Conservation (phyloP, 805 yeast genomes). For the Schwanniomyces pseudopolymorphus region DNA sequence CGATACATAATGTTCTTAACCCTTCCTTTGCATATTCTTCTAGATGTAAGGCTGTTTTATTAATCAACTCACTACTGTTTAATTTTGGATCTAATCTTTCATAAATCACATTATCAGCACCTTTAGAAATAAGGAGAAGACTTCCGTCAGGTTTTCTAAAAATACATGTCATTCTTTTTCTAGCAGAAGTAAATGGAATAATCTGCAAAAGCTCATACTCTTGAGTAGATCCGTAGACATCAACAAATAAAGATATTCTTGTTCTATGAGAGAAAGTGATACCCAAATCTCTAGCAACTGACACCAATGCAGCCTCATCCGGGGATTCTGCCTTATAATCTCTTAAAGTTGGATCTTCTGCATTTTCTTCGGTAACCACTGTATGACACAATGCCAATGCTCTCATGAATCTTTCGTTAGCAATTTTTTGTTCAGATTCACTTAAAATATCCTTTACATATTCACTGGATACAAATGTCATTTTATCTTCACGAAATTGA, state of each 20-base stretch:
- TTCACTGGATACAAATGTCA: conserved; percentile 64
- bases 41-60: conserved; percentile 60
- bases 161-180: conserved; percentile 79
- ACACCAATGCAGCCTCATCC: conserved; percentile 79
- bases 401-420: conserved; percentile 59
- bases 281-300: conserved; percentile 73
- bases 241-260: conserved; percentile 45
- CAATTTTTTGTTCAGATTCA: conserved; percentile 42
- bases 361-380: conserved; percentile 59
- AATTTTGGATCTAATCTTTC: conserved; percentile 32
- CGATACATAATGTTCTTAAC: conserved; percentile 71
- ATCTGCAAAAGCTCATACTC: conserved; percentile 53
- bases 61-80: conserved; percentile 44
- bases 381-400: conserved; percentile 75
- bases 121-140: conserved; percentile 57
- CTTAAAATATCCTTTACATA: conserved; percentile 53
- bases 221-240: conserved; percentile 44
- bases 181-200: conserved; percentile 65
- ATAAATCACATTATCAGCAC: conserved; percentile 75
- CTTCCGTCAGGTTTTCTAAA: conserved; percentile 44
- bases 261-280: conserved; percentile 56
- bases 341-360: conserved; percentile 38
- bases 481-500: conserved; percentile 47
- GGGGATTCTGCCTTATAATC: conserved; percentile 79
- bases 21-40: conserved; percentile 77